phyloP scores from a whole-genome alignment of 495 filamentous ascomycete species.

The Aspergillus ellipticus region DNA sequence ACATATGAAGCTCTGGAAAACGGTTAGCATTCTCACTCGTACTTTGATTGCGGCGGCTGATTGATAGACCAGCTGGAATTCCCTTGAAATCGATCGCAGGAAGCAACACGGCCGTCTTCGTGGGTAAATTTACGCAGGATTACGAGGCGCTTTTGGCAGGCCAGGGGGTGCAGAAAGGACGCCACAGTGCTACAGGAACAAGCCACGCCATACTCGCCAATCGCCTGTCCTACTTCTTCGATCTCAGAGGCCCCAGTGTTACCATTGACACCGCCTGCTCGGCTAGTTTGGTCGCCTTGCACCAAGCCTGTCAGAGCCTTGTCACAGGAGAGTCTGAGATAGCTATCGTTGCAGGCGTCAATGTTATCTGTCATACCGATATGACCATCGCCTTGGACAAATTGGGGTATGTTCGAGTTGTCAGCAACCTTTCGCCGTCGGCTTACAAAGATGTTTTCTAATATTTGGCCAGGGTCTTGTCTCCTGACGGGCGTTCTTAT shows the following conservation, averaged over 20 bases:
- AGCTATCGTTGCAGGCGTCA: conserved; percentile 39
- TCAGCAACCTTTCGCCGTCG: too few relatives aligned
- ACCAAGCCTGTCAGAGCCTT: conserved; percentile 47
- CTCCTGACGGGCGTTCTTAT: conserved; percentile 23
- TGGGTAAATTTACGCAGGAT: too few relatives aligned
- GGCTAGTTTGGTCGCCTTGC: conserved; percentile 46
- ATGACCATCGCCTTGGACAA: conserved; percentile 25
- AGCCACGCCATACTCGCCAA: conserved; percentile 35
- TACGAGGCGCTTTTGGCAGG: too few relatives aligned
- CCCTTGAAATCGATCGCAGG: too few relatives aligned
- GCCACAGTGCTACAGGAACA: conserved; percentile 12
- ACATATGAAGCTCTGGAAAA: too few relatives aligned
- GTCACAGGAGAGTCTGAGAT: conserved; percentile 40
- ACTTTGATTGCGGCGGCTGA: too few relatives aligned
- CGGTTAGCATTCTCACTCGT: too few relatives aligned
- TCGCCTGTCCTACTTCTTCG: conserved; percentile 43
- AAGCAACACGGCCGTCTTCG: too few relatives aligned
- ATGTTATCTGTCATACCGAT: conserved; percentile 32
- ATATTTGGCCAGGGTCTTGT: conserved; percentile 14
- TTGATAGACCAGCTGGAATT: too few relatives aligned
- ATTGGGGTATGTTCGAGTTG: conserved; percentile 3
- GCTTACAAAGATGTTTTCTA: too few relatives aligned
- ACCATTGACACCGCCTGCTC: conserved; percentile 51
- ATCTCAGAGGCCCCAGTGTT: conserved; percentile 40
- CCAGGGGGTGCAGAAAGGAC: conserved; percentile 9